Evolutionary conservation across 2,329 filamentous ascomycete species (phyloP), one percentile per base, ranked within the genome.

Genomic region (Fusarium torulosum): DNA sequence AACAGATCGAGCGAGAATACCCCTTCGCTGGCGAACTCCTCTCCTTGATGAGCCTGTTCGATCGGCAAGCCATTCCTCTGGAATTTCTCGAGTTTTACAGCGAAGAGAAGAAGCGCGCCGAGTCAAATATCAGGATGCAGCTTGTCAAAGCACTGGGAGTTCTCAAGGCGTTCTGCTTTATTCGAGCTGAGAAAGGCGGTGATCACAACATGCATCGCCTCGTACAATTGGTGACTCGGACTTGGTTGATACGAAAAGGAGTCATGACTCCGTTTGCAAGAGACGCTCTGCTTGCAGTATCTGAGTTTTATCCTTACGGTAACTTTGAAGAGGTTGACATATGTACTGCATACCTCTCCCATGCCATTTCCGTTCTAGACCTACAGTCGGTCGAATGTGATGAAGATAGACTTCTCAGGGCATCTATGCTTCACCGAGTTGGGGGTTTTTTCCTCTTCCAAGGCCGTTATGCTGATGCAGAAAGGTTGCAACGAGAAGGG

Each of bases 131-230:
- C 0, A 67, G 15, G 1, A 5, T 67, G 3, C 64, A 55, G 3
- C 38, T 67, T 27, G 23, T 68, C 0, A 67, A 68, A 4, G 45
- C 53, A 0, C 25, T 67, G 3, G 65, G 65, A 0, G 3, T 67
- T 0, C 63, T 79, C 0, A 77, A 75, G 23, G 75, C 75, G 2
- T 78, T 77, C 19, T 77, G 74, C 10, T 75, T 78, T 25, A 45
- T 77, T 0, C 55, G 49, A 0, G 63, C 71, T 33, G 69, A 64
- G 19, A 69, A 61, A 1, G 54, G 35, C 1, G 40, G 66, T 0
- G 50, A 38, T 7, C 55, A 75, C 5, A 56, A 75, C 10, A 76
- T 80, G 70, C 78, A 80, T 49, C 74, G 75, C 1, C 75, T 80
- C 0, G 69, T 80, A 0, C 78, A 80, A 14, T 45, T 79, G 7